Evolutionary conservation across 2,329 filamentous ascomycete species (phyloP), one percentile per base, ranked within the genome.

Genomic region (Colletotrichum aenigma): DNA sequence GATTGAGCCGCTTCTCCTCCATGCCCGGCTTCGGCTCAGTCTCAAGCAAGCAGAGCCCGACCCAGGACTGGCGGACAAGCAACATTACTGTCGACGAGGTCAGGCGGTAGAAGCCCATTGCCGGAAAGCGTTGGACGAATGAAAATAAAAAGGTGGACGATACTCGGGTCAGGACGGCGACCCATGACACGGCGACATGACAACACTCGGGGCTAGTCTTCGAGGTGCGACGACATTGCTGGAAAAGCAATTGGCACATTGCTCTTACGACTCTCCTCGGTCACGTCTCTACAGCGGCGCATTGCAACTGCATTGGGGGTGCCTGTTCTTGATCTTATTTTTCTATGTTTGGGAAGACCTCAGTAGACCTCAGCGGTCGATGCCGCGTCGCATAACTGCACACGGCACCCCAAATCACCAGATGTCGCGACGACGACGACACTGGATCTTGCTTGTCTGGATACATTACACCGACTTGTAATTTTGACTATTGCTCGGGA

Each of bases 11-110:
- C 67, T 88, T 90, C 84, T 90, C 88, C 76, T 88, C 88, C 30
- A 90, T 92, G 84, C 87, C 90, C 5, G 87, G 88, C 61, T 91
- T 92, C 71, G 88, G 88, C 48, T 87, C 86, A 13, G 43, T 48
- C n/a, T 74, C 78, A 61, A 81, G 79, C 56, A 85, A 85, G 82
- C 82, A 84, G 69, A 82, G 79, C 77, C 79, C 82, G 24, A 79
- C 82, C 15, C 79, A 84, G 28, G 85, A 89, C 77, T 88, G 88
- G 83, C 84, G 87, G 76, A 81, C 83, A 74, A 86, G 84, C 82
- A 72, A 72, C 28, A 75, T 77, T 48, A 80, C 76, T 67, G 78
- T 78, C 66, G 77, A 71, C n/a, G 75, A 78, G 76, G 66, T 78
- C 28, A 68, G 67, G n/a, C 74, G 71, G 36, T 76, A 76, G 62